phyloP scores from a whole-genome alignment of 2,329 filamentous ascomycete species.

The Aspergillus texensis region DNA sequence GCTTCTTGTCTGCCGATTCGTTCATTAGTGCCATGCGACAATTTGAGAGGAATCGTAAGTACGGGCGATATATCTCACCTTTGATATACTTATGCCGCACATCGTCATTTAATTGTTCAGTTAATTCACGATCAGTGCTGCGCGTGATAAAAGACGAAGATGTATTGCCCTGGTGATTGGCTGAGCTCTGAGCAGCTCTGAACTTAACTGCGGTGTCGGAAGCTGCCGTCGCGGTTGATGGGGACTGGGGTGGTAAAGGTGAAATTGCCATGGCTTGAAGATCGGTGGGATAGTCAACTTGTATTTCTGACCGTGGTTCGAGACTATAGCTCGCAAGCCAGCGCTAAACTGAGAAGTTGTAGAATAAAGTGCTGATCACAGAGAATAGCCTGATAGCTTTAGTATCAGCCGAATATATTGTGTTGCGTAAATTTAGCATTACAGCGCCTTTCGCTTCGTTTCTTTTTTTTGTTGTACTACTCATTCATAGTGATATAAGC shows the following conservation, averaged over 20 bases:
- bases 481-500: not conserved
- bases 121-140: constrained; percentile 44
- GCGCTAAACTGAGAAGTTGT: not conserved
- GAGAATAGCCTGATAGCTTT: not conserved
- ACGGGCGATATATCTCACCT: constrained; percentile 51
- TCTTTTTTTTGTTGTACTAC: not conserved
- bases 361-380: not conserved
- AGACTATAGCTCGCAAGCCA: not conserved
- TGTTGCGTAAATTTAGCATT: not conserved
- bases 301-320: not conserved
- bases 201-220: constrained; percentile 36
- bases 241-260: constrained; percentile 44
- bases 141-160: constrained; percentile 20
- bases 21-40: constrained; percentile 2
- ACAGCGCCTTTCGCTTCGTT: not conserved
- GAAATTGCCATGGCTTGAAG: constrained; percentile 44
- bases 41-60: not conserved
- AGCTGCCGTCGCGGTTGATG: constrained; percentile 36
- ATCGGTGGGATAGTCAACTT: not conserved
- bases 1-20: constrained; percentile 68
- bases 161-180: constrained; percentile 20
- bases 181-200: constrained; percentile 36
- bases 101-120: constrained; percentile 80
- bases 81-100: constrained; percentile 89
- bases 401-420: not conserved